Conservation (phyloP, 129 eudicot species). For the Chrysanthemum lavandulifolium region DNA sequence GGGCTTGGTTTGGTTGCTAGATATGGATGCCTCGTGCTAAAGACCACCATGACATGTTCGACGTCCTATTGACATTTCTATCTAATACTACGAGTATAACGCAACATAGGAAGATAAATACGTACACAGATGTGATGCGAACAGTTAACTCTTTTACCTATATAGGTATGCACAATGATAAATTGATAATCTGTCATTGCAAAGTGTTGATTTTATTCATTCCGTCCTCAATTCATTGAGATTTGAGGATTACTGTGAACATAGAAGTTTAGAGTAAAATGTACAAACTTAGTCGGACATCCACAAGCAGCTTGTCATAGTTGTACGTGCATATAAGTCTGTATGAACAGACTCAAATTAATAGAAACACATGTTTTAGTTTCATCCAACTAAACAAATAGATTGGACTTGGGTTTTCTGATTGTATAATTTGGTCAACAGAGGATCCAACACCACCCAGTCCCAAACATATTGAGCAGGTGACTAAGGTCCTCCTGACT, state of each 20-base stretch:
- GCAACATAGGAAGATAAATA: no score
- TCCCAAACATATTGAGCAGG: constrained; percentile 13
- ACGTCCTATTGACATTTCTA: no score
- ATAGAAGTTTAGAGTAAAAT: neutral
- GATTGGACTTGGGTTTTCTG: neutral
- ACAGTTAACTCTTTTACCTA: no score
- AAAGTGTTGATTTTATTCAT: neutral
- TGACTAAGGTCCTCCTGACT: constrained; percentile 14
- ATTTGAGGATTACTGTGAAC: neutral
- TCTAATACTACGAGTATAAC: no score
- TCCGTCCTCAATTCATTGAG: neutral
- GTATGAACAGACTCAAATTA: neutral
- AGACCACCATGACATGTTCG: no score
- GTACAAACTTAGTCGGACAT: neutral
- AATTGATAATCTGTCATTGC: no score
- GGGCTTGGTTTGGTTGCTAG: no score
- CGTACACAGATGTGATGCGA: no score
- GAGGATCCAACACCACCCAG: constrained; percentile 6
- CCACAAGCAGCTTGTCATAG: neutral
- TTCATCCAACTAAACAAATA: neutral
- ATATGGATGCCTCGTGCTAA: no score
- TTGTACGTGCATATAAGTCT: neutral
- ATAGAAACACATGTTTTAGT: neutral
- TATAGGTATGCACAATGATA: no score
- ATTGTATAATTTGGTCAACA: neutral